Evolutionary conservation across 805 yeast species (phyloP).

Genomic region (Starmerella stigmatis): DNA sequence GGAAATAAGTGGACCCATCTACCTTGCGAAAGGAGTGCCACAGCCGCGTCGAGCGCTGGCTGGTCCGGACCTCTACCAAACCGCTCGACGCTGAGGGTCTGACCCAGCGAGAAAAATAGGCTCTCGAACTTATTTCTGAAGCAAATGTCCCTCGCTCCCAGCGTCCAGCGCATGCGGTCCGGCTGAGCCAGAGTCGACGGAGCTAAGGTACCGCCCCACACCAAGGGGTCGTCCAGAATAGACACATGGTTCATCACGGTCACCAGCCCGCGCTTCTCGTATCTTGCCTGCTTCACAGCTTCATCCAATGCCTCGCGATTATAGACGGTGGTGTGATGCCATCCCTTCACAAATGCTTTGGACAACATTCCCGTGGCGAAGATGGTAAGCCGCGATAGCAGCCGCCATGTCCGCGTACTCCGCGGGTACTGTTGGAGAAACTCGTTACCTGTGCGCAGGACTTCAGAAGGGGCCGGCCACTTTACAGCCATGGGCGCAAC

Average conservation of each 20-base stretch:
- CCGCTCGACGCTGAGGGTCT: slow-evolving; percentile 73
- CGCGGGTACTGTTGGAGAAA: slow-evolving; percentile 57
- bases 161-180: slow-evolving; percentile 77
- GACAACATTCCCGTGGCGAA: slow-evolving; percentile 52
- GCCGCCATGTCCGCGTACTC: slow-evolving; percentile 49
- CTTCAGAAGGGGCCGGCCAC: neutral
- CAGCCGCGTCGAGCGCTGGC: slow-evolving; percentile 76
- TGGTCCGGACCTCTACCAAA: slow-evolving; percentile 93
- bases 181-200: slow-evolving; percentile 47
- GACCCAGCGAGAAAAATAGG: slow-evolving; percentile 71
- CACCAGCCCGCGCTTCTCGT: slow-evolving; percentile 62
- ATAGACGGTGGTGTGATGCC: slow-evolving; percentile 54
- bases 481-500: neutral
- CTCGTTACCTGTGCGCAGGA: slow-evolving; percentile 46
- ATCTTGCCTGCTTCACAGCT: slow-evolving; percentile 52
- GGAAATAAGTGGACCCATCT: slow-evolving; percentile 90
- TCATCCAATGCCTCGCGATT: slow-evolving; percentile 53
- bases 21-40: slow-evolving; percentile 43
- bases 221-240: slow-evolving; percentile 70
- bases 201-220: slow-evolving; percentile 81
- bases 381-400: slow-evolving; percentile 59
- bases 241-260: slow-evolving; percentile 83
- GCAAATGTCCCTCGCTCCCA: slow-evolving; percentile 88
- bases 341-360: slow-evolving; percentile 47
- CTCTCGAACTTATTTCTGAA: slow-evolving; percentile 36